These are phyloP conservation scores for Tritrichomonas foetus DNA, from an alignment of 208 protist genomes.

Conservation along the genomic window DNA sequence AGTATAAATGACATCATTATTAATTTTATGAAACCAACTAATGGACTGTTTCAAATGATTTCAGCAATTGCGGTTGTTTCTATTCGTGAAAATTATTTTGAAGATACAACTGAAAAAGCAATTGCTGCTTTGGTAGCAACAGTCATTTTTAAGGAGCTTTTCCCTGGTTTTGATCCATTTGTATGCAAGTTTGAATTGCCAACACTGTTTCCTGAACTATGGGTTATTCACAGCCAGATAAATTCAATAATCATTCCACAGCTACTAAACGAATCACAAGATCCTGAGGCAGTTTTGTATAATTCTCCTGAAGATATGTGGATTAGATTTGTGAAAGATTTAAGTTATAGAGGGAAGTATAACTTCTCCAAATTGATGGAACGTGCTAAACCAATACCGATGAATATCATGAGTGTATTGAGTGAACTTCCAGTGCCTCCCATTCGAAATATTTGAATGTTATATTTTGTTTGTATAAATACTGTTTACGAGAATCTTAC, in stretches of 20 bases:
- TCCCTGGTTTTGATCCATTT: not conserved
- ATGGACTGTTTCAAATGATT: not conserved
- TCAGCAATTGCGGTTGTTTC: not conserved
- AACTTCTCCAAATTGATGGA: conserved; percentile 6
- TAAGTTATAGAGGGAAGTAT: not conserved
- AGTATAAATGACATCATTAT: not conserved
- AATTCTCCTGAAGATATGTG: conserved; percentile 25
- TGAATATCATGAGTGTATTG: not conserved
- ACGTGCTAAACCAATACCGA: not conserved
- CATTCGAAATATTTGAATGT: no score
- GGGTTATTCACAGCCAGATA: not conserved
- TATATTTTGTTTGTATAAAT: no score
- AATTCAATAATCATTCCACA: not conserved
- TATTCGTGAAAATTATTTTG: not conserved
- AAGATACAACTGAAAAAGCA: not conserved
- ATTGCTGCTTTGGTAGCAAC: not conserved
- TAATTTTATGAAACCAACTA: not conserved
- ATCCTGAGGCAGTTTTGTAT: not conserved
- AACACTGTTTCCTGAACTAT: not conserved
- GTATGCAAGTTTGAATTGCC: not conserved
- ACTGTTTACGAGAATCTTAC: no score
- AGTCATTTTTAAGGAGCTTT: not conserved
- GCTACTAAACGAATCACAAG: not conserved
- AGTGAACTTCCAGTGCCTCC: not conserved
- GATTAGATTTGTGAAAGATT: not conserved